Evolutionary conservation across 805 yeast genomes (phyloP), one percentile per base, ranked within the genome.

Genomic region (Cyberlindnera samutprakarnensis): DNA sequence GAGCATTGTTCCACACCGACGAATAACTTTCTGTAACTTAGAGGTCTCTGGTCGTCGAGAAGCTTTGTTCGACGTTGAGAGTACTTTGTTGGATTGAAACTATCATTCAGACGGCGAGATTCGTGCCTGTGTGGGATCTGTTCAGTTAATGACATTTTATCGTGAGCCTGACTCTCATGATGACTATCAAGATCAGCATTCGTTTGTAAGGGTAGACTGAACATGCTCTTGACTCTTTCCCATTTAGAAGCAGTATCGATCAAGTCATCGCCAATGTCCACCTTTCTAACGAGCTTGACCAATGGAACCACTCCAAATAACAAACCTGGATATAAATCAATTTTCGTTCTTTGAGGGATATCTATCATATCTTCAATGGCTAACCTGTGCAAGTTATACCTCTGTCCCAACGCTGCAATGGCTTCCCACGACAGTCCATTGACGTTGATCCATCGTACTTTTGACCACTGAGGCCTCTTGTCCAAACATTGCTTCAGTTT

Each of bases 361-460:
- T 75, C 80, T 27, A 75, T 67, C 74, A 75, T 66, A 46, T 75
- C 80, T 46, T 75, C 81, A 27, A 75, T 57, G 0, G 79, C 72
- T 28, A 75, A 54, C 16, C 75, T 62, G 46, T 75, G 81, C 14
- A 75, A 50, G 14, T 59, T 49, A 46, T 62, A 74, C 30, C 54
- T 51, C 25, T 61, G 52, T 2, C 70, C 66, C 25, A 75, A 57
- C 1, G 63, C 50, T 7, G 68, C 58, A 7, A 75, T 64, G 7
- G 75, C 75, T 32, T 72, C 78, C 77, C 77, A 71, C 2, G 77
- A 68, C n/a, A 74, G 51, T 1, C 79, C 80, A 44, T 71, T 72
- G 15, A 73, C 72, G 39, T 70, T 72, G 32, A 72, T 57, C 78
- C 78, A 71, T 12, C 78, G 51, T 1, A 72, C 72, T 28, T 59